Conservation (phyloP, 495 filamentous ascomycete species). For the Talaromyces thailandensis region DNA sequence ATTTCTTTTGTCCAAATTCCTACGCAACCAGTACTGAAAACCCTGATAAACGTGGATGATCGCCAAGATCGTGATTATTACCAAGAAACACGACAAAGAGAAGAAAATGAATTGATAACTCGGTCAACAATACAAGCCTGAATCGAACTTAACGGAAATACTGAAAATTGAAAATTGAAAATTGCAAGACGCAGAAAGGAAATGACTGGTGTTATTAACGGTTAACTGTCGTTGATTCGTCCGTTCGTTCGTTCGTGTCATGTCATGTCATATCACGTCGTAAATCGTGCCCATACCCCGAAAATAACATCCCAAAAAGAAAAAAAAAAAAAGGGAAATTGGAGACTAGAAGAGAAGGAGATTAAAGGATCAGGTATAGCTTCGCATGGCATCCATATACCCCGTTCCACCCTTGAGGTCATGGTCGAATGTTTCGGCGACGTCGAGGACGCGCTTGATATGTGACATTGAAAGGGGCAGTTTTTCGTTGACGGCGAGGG, state of each 20-base stretch:
- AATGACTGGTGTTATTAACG: not conserved
- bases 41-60: too few species aligned
- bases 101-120: not conserved
- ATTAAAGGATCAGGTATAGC: conserved; percentile 30
- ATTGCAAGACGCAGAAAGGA: not conserved
- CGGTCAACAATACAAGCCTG: not conserved
- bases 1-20: not conserved
- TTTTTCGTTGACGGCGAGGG: conserved; percentile 69
- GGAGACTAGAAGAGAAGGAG: not conserved
- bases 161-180: not conserved
- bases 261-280: not conserved
- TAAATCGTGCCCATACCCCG: not conserved
- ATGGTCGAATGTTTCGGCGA: conserved; percentile 72
- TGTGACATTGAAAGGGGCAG: conserved; percentile 67
- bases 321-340: conserved; percentile 6
- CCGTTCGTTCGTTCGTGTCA: not conserved
- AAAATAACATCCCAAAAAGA: conserved; percentile 11
- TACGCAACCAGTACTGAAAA: not conserved
- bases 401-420: conserved; percentile 62
- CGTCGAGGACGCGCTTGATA: conserved; percentile 73
- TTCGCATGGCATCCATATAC: conserved; percentile 43
- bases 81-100: not conserved
- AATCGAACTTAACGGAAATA: not conserved
- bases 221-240: not conserved
- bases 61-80: too few species aligned